Evolutionary conservation across 2,329 filamentous ascomycete genomes (phyloP).

Genomic region (Xylariaceae sp.): DNA sequence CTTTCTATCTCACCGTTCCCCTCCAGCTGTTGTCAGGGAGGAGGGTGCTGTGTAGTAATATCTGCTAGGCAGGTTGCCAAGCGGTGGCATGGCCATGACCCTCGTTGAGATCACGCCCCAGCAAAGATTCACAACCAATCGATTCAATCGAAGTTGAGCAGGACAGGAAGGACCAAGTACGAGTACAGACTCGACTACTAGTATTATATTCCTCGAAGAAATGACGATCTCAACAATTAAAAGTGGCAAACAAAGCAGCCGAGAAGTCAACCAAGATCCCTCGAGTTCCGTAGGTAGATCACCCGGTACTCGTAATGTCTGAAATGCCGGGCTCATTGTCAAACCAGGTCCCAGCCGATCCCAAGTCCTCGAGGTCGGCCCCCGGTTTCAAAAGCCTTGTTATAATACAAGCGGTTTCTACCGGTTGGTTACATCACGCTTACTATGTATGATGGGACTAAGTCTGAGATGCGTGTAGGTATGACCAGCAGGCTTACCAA

Average conservation of each 20-base stretch:
- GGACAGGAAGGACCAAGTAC: no score
- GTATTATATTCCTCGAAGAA: not conserved
- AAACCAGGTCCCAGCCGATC: slow-evolving; percentile 10
- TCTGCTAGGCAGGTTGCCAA: not conserved
- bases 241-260: slow-evolving; percentile 8
- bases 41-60: not conserved
- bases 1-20: not conserved
- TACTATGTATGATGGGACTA: not conserved
- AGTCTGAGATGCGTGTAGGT: not conserved
- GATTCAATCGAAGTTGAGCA: not conserved
- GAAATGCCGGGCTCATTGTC: slow-evolving; percentile 9
- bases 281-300: slow-evolving; percentile 11
- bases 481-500: slow-evolving; percentile 2
- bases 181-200: not conserved
- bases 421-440: slow-evolving; percentile 15
- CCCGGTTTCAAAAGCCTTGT: slow-evolving; percentile 17
- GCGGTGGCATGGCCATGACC: slow-evolving; percentile 5
- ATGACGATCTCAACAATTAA: not conserved
- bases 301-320: slow-evolving; percentile 4
- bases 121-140: slow-evolving; percentile 1
- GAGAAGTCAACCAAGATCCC: slow-evolving; percentile 11
- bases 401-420: slow-evolving; percentile 12
- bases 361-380: slow-evolving; percentile 9
- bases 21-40: not conserved
- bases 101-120: slow-evolving; percentile 5